phyloP scores from a whole-genome alignment of 2,329 filamentous ascomycete species.

The Drechslera avenae region DNA sequence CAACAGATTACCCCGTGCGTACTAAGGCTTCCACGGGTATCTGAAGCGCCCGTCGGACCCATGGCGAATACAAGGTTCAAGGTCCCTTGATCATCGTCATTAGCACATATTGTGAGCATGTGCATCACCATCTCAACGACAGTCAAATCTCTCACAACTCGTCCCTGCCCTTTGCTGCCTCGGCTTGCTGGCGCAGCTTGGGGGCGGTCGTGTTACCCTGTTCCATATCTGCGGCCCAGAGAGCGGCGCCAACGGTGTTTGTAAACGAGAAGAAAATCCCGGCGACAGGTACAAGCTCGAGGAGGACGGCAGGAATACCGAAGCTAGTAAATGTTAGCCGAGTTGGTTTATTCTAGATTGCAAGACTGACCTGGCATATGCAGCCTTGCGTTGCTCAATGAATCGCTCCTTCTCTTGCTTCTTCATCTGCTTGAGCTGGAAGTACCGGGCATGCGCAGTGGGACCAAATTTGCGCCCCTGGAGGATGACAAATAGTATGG shows the following conservation, averaged over 20 bases:
- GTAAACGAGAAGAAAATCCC: slow-evolving; percentile 89
- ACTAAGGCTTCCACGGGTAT: slow-evolving; percentile 46
- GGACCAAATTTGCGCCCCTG: slow-evolving; percentile 65
- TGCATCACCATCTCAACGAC: neutral
- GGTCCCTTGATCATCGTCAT: slow-evolving; percentile 12
- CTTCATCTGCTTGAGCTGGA: slow-evolving; percentile 87
- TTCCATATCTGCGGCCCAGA: slow-evolving; percentile 93
- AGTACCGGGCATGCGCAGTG: slow-evolving; percentile 70
- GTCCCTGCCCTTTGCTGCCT: slow-evolving; percentile 37
- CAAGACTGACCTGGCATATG: slow-evolving; percentile 72
- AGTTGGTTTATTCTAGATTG: neutral
- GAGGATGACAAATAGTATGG: slow-evolving; percentile 75
- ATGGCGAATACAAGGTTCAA: slow-evolving; percentile 13
- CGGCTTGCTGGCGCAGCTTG: slow-evolving; percentile 44
- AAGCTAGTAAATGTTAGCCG: slow-evolving; percentile 38
- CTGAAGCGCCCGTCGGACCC: slow-evolving; percentile 24
- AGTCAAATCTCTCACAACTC: slow-evolving; percentile 39
- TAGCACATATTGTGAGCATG: slow-evolving; percentile 11
- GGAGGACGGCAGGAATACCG: slow-evolving; percentile 78
- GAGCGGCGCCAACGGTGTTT: slow-evolving; percentile 86
- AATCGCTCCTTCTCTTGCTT: slow-evolving; percentile 68
- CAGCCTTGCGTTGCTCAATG: slow-evolving; percentile 70
- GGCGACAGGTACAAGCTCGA: slow-evolving; percentile 83
- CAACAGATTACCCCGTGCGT: slow-evolving; percentile 38
- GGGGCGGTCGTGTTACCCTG: slow-evolving; percentile 42